phyloP scores from a whole-genome alignment of 2,329 filamentous ascomycete genomes.

The Fusarium sp. region DNA sequence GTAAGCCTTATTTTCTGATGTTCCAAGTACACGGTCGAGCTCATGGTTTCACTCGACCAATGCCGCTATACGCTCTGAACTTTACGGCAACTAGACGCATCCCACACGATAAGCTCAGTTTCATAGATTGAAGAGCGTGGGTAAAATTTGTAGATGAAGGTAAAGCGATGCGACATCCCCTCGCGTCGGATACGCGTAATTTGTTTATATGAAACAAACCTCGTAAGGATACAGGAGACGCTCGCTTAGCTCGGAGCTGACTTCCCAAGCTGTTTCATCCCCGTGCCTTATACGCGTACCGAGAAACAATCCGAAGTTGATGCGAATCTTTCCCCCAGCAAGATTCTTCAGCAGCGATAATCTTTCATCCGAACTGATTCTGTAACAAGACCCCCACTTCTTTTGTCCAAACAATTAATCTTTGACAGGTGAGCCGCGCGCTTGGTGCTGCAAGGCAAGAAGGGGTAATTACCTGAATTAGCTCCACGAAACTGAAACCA shows the following conservation, averaged over 20 bases:
- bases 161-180: no score
- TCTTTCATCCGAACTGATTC: slow-evolving; percentile 1
- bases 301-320: background rate
- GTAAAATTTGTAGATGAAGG: no score
- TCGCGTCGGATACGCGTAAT: background rate
- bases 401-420: background rate
- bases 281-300: background rate
- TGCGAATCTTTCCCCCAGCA: accelerated
- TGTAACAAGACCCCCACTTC: background rate
- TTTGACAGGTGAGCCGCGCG: background rate
- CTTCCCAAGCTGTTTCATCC: background rate
- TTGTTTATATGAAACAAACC: background rate
- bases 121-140: no score
- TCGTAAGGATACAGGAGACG: no score
- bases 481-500: slow-evolving; percentile 41
- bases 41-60: accelerated
- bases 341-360: accelerated
- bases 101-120: no score
- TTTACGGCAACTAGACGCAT: accelerated
- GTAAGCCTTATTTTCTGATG: background rate
- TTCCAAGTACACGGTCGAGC: accelerated
- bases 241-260: accelerated
- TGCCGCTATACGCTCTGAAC: background rate
- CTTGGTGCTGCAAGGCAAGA: background rate
- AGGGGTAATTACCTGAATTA: no score